phyloP scores from a whole-genome alignment of 2,329 filamentous ascomycete species.

The Chlorencoelia australis region DNA sequence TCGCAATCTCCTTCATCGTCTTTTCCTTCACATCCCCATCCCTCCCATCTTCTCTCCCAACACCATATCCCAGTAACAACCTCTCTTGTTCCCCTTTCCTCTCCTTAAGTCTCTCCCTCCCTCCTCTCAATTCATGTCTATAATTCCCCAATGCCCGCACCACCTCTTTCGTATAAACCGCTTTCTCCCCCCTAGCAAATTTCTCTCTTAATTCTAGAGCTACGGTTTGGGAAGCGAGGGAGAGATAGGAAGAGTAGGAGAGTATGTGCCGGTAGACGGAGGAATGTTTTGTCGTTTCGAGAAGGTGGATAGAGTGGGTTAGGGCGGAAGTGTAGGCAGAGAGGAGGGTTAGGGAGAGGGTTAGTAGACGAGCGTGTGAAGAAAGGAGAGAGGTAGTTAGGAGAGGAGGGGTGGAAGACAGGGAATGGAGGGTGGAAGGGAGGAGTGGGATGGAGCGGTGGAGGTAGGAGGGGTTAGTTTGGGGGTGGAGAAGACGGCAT shows the following conservation, averaged over 20 bases:
- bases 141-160: conserved; percentile 21
- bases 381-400: neutral
- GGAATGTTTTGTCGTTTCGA: conserved; percentile 25
- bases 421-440: conserved; percentile 30
- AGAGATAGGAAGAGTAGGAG: conserved; percentile 14
- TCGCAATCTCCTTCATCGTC: conserved; percentile 26
- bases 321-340: conserved; percentile 18
- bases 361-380: neutral
- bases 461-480: conserved; percentile 40
- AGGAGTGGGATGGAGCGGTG: conserved; percentile 46
- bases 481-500: conserved; percentile 37
- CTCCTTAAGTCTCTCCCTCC: conserved; percentile 21
- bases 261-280: conserved; percentile 18
- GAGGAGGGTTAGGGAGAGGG: conserved; percentile 17
- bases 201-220: conserved; percentile 13
- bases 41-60: conserved; percentile 19
- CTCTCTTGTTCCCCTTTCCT: conserved; percentile 18
- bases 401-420: conserved; percentile 19
- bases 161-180: conserved; percentile 23
- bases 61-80: conserved; percentile 24
- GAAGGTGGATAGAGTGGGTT: conserved; percentile 17
- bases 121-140: conserved; percentile 18
- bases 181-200: conserved; percentile 13
- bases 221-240: conserved; percentile 12
- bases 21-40: conserved; percentile 21